Base-by-base conservation (phyloP, 371 early-diverging fungal genomes). In the Apophysomyces trapeziformis region DNA sequence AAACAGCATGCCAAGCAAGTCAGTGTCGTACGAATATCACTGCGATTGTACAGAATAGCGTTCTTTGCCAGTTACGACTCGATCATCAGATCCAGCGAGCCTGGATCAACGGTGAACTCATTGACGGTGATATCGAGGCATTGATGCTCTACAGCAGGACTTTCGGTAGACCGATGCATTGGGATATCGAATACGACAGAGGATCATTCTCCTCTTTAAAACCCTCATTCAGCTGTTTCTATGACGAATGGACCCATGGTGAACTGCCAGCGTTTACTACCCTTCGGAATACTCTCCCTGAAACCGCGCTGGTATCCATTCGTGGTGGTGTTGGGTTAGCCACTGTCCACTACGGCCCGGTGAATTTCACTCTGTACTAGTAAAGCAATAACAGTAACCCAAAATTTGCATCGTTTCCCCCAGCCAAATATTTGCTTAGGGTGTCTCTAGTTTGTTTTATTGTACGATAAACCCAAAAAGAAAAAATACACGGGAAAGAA, bases 171-270 rank as follows among this genome's bases (percentile, higher is more conserved):
- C 62, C 62, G 11, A 69, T 84, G 2, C 32, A 64, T 5, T 77
- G 82, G 60, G 67, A 69, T 38, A 64, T 84, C 11, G 74, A 77
- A 21, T 75, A 75, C 70, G 39, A 1, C 21, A 5, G 38, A 66
- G 26, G 77, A 69, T 4, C 66, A 38, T 5, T 72, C 32, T 26
- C 32, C 2, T 26, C 32, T 26, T 26, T 26, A 2, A 26, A 26
- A 26, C 32, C 32, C 32, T 26, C 32, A 26, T 26, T 85, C n/a
- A 76, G 73, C 18, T 87, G 88, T 35, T 65, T 70, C 56, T 81
- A 81, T 61, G 81, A 81, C 65, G 81, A 81, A 64, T 81, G 81
- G 81, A 73, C 66, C 13, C 26, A 76, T 2, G 58, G 59, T 3
- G 71, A 81, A 39, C 46, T 81, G 16, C 81, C 81, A 14, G 81